Evolutionary conservation across 805 yeast species (phyloP), one percentile per base, ranked within the genome.

Genomic region (Pichia insulana): DNA sequence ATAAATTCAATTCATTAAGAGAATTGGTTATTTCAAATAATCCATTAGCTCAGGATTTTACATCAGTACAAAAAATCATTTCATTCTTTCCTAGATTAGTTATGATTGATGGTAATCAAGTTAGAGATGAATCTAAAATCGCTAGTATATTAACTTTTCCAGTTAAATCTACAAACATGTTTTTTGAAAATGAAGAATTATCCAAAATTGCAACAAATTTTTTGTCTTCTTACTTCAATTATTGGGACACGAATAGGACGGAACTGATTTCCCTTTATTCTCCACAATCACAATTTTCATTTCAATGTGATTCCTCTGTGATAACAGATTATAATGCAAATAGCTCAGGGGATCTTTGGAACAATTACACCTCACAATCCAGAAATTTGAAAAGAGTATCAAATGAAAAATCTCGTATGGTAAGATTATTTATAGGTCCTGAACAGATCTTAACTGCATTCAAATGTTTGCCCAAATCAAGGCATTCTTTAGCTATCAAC

Each of bases 1-100:
- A 80, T 58, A 89, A 87, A 63, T 77, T 92, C 51, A 74, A 74
- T 37, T 62, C 64, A 31, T 64, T 92, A 43, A 71, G 92, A 46
- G 97, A 90, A 59, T 67, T 92, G 36, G 70, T 88, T n/a, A 59
- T 90, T 47, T 57, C 69, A 3, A 87, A 85, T 20, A 92, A 92
- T 59, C 96, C 97, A 18, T 60, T 92, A 26, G 56, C 62, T n/a
- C 48, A 47, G 39, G 50, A 49, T 42, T 41, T 67, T 7, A 58
- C 62, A 31, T 73, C 80, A 47, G 75, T 76, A 46, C 55, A 68
- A 6, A 94, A 85, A 43, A 65, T 90, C 36, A 64, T 86, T 59
- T 71, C 71, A 42, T 54, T 73, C 30, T 92, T 92, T 65, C 97
- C 97, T n/a, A 69, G 82, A 44, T 69, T 90, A 42, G 70, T 81